A percentile compares a stretch with the other conserved stretches of the same genome.
Conservation (phyloP, 768 basidiomycete species). For the Mycena polygramma region DNA sequence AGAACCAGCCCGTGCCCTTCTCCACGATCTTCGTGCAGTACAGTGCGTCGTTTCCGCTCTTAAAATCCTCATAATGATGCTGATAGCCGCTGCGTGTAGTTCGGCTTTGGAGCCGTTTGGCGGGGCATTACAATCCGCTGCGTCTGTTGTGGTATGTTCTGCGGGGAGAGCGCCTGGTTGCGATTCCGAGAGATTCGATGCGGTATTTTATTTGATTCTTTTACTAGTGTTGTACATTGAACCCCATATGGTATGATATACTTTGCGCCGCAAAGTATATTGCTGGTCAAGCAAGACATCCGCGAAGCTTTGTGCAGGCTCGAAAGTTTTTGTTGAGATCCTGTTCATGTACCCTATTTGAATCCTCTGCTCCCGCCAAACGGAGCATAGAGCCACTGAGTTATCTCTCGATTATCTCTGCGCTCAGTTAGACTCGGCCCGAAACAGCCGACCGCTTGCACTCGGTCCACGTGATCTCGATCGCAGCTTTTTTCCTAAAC, state of each 20-base stretch:
- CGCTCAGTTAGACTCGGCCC: too few relatives aligned
- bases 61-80: background rate
- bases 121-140: constrained; percentile 70
- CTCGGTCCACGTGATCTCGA: background rate
- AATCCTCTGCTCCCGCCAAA: too few relatives aligned
- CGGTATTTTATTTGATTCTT: constrained; percentile 16
- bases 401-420: too few relatives aligned
- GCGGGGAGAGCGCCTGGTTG: constrained; percentile 61
- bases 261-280: too few relatives aligned
- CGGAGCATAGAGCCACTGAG: too few relatives aligned
- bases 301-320: too few relatives aligned
- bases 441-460: too few relatives aligned
- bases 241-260: too few relatives aligned
- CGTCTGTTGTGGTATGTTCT: constrained; percentile 64
- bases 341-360: too few relatives aligned
- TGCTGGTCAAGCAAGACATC: too few relatives aligned
- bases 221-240: too few relatives aligned
- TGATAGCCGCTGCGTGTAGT: constrained; percentile 46
- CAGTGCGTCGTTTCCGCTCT: constrained; percentile 51
- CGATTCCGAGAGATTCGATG: constrained; percentile 53
- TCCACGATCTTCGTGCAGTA: constrained; percentile 71
- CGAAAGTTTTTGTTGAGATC: too few relatives aligned
- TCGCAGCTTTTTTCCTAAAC: background rate
- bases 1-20: constrained; percentile 69
- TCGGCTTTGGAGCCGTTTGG: constrained; percentile 62